Base-by-base conservation (phyloP, 441 rosid species). In the Rhodomyrtus psidioides region DNA sequence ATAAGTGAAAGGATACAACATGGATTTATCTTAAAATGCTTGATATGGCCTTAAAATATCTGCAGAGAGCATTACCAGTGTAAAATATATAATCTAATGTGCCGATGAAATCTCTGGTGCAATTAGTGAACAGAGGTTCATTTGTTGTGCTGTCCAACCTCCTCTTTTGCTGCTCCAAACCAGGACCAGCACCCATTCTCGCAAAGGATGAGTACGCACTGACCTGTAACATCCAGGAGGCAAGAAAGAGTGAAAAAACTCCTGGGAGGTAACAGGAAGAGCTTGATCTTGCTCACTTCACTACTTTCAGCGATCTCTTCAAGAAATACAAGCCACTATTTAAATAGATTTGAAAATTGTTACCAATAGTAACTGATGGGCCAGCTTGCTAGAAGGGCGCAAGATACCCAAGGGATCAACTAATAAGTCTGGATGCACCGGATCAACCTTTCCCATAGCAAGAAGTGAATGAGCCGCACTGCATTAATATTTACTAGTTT, bases 401-500 rank as follows among this genome's bases (percentile, higher is more conserved):
- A 98, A 88, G 83, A 98, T 96, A 39, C 94, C 91, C 88, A 95
- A 93, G 86, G 99, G 99, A 81, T 98, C 99, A 19, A 95, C 90
- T 44, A 82, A 82, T 62, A 98, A 89, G 79, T 98, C 99, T 49
- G 96, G 97, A 89, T 98, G 99, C 85, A 89, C 6, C 19, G 93
- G 88, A 87, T 98, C 99, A 56, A 98, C 93, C 94, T 96, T 98
- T 74, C 99, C 99, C 95, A 94, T 90, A 19, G 97, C 98, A 89
- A 98, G 99, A 92, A 98, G 99, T 26, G 98, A 86, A 91, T 98
- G 99, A 55, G 98, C 96, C 85, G 98, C 97, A 91, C 99, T 98
- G 92, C 91, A 90, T 90, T 81, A 79, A 87, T 88, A 85, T 88
- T 82, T 62, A 86, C 86, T 51, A 46, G 55, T 51, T 86, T 16